phyloP scores from a whole-genome alignment of 2,329 filamentous ascomycete species.

The Tolypocladium nubicola region DNA sequence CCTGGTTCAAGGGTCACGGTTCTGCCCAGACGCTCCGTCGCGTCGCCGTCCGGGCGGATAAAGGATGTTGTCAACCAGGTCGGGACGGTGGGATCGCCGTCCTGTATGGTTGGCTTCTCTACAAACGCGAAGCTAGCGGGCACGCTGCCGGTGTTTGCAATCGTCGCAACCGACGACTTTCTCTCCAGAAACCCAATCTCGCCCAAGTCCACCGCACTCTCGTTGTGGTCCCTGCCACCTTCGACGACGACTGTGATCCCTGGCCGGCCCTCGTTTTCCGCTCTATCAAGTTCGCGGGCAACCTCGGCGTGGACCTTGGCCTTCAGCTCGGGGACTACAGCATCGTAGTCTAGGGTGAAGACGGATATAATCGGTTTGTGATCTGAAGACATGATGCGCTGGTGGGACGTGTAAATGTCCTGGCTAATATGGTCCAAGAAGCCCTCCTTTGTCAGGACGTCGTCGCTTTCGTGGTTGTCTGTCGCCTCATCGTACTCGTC shows the following conservation, averaged over 20 bases:
- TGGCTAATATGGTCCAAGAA: slow-evolving; percentile 43
- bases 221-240: slow-evolving; percentile 30
- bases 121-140: slow-evolving; percentile 72
- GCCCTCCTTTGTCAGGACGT: slow-evolving; percentile 47
- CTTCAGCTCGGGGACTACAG: slow-evolving; percentile 76
- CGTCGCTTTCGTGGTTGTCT: slow-evolving; percentile 28
- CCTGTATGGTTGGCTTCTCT: slow-evolving; percentile 49
- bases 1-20: slow-evolving; percentile 70
- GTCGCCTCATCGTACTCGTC: slow-evolving; percentile 45
- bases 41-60: slow-evolving; percentile 28
- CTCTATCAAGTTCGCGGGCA: slow-evolving; percentile 75
- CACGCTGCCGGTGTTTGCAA: slow-evolving; percentile 87
- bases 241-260: slow-evolving; percentile 77
- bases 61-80: slow-evolving; percentile 65
- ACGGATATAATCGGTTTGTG: slow-evolving; percentile 85
- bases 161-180: slow-evolving; percentile 59
- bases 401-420: slow-evolving; percentile 74
- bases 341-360: slow-evolving; percentile 78
- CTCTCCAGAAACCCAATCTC: slow-evolving; percentile 58
- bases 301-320: slow-evolving; percentile 78
- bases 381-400: slow-evolving; percentile 82
- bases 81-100: slow-evolving; percentile 30
- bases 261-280: slow-evolving; percentile 83
- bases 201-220: slow-evolving; percentile 63
- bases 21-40: slow-evolving; percentile 20